Conservation (phyloP, 768 basidiomycete genomes). For the Heimioporus sp. region DNA sequence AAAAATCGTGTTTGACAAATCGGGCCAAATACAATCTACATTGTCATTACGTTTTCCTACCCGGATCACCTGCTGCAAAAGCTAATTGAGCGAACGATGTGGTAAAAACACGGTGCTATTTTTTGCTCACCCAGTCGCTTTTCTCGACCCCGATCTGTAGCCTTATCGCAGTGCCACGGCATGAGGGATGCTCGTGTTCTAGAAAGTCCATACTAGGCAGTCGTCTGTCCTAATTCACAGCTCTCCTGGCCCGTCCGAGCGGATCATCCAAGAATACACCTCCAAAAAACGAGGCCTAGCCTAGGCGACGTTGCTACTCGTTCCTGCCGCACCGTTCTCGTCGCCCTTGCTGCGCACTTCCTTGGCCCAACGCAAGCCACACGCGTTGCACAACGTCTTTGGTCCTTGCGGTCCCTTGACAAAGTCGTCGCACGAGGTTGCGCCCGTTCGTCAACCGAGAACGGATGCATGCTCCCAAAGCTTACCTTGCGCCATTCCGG, state of each 20-base stretch:
- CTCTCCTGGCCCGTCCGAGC: constrained; percentile 10
- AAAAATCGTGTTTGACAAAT: too few relatives aligned
- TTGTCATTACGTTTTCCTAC: too few relatives aligned
- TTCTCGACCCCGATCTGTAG: too few relatives aligned
- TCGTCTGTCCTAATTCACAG: constrained; percentile 3
- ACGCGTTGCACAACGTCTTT: constrained; percentile 97
- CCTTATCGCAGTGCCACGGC: too few relatives aligned
- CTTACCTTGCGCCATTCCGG: constrained; percentile 94
- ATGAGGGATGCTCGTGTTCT: not conserved
- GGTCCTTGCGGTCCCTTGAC: constrained; percentile 85
- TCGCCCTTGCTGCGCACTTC: constrained; percentile 46
- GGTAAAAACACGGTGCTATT: not conserved
- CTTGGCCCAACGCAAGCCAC: constrained; percentile 93
- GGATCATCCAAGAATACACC: constrained; percentile 12
- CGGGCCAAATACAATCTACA: too few relatives aligned
- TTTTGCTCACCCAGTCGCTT: not conserved
- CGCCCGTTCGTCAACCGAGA: constrained; percentile 22
- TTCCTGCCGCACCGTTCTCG: constrained; percentile 26
- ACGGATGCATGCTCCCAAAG: not conserved
- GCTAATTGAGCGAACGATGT: too few relatives aligned
- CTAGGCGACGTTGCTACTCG: constrained; percentile 16
- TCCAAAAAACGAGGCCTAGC: constrained; percentile 4
- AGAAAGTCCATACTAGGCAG: constrained; percentile 1
- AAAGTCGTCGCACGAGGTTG: not conserved
- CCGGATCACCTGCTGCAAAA: too few relatives aligned